Percentiles rank a stretch among this genome's conserved stretches.
Evolutionary conservation across 352 stramenopile species (phyloP).

Genomic region (Globisporangium emineosum): DNA sequence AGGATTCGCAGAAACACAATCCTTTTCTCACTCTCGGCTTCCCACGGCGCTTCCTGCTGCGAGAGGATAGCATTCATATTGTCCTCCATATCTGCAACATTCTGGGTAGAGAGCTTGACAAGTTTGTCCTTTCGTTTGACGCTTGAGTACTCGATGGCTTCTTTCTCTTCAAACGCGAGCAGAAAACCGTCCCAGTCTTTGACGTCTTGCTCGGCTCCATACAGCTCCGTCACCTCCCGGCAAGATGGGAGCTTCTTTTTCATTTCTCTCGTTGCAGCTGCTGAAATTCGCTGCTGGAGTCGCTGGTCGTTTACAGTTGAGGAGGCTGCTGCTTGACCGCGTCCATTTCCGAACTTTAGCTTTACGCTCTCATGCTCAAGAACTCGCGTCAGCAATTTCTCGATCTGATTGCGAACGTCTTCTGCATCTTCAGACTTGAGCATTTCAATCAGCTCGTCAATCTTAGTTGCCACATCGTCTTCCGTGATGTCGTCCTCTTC

Average conservation of each 20-base stretch:
- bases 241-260: conserved; percentile 39
- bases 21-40: background rate
- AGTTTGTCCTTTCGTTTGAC: conserved; percentile 53
- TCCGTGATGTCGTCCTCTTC: conserved; percentile 28
- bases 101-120: conserved; percentile 45
- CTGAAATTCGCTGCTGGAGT: conserved; percentile 33
- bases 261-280: conserved; percentile 53
- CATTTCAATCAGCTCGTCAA: conserved; percentile 38
- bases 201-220: conserved; percentile 4
- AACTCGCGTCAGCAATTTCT: conserved; percentile 35
- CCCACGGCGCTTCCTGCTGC: conserved; percentile 21
- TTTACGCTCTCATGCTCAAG: conserved; percentile 37
- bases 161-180: conserved; percentile 38
- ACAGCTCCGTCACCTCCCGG: conserved; percentile 24
- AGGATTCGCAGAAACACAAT: conserved; percentile 30
- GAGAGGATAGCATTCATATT: conserved; percentile 23
- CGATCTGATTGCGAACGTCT: conserved; percentile 34
- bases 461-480: conserved; percentile 43
- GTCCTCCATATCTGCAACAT: conserved; percentile 33
- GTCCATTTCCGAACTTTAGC: conserved; percentile 33
- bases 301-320: conserved; percentile 27
- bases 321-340: conserved; percentile 29
- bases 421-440: conserved; percentile 34
- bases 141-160: conserved; percentile 28
- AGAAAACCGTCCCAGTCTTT: conserved; percentile 39